Base-by-base conservation (phyloP, 257 asterid species). In the Solanum phureja region DNA sequence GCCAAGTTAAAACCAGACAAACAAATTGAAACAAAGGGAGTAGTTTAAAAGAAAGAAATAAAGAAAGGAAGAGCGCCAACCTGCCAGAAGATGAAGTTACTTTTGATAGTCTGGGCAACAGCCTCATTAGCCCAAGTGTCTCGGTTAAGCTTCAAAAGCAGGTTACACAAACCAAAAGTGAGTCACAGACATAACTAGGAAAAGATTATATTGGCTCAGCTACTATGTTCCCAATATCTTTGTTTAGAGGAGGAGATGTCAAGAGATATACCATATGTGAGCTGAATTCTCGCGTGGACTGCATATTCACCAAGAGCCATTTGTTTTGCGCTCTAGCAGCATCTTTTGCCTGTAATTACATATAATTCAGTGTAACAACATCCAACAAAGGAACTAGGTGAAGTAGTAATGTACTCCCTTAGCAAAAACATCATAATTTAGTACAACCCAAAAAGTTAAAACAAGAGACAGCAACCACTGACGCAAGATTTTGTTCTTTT, bases 91-190 rank as follows among this genome's bases (percentile, higher is more conserved):
- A 97, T 85, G 91, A 96, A 97, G 92, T 97, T 94, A 24, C 93
- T 94, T 89, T 93, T 97, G 90, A 97, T 95, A 87, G 99, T 97
- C 88, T 96, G 99, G 89, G 98, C 95, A 92, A 95, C 98, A 90
- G 99, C 98, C 86, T 97, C 99, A 90, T 96, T 94, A 87, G 93
- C 99, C 99, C 99, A 97, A 33, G 98, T 96, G 91, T 97, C 99
- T 24, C 99, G 98, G 90, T 97, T 97, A 72, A 97, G 98, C 99
- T 97, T 90, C 93, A 93, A 79, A 90, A 76, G 29, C 84, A 89
- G 83, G 29, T 86, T 66, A 83, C 83, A 62, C 42, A 64, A 87
- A 83, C 18, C 77, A 87, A 82, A 79, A 60, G 68, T 42, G 69
- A 37, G 44, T 73, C 66, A 62, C 35, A 29, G 9, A 82, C 69